Evolutionary conservation across 768 basidiomycete species (phyloP).

Genomic region (Lactarius trivialis): DNA sequence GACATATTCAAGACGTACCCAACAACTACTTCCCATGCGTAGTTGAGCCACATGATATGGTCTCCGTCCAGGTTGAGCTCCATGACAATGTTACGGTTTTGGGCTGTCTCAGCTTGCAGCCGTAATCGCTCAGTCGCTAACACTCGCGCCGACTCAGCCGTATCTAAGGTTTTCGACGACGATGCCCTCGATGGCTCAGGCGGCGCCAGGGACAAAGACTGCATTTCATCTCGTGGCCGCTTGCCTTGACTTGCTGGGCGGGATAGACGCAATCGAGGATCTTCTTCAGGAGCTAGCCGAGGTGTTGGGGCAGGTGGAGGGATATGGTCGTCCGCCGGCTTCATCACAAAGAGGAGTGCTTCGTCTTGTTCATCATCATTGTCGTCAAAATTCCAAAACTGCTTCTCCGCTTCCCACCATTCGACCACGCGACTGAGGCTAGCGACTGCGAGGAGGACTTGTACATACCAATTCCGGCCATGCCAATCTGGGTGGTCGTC

Average conservation of each 20-base stretch:
- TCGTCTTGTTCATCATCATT: conserved; percentile 87
- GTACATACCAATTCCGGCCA: conserved; percentile 96
- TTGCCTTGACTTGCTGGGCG: conserved; percentile 46
- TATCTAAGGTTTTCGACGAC: conserved; percentile 49
- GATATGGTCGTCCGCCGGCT: conserved; percentile 63
- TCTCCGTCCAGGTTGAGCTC: conserved; percentile 93
- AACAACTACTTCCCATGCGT: conserved; percentile 89
- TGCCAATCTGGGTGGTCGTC: conserved; percentile 98
- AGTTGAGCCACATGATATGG: conserved; percentile 92
- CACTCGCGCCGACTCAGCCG: conserved; percentile 71
- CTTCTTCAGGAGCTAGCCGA: conserved; percentile 47
- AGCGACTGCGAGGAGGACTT: conserved; percentile 90
- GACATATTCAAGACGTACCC: conserved; percentile 48
- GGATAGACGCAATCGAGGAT: conserved; percentile 42
- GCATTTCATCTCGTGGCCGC: conserved; percentile 45
- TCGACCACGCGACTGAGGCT: conserved; percentile 94
- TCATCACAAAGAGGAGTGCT: conserved; percentile 88
- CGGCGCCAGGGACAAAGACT: conserved; percentile 23
- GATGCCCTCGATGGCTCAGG: conserved; percentile 25
- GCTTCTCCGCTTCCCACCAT: conserved; percentile 99
- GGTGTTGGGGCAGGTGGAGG: conserved; percentile 35
- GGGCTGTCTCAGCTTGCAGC: conserved; percentile 88
- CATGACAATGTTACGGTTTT: conserved; percentile 93
- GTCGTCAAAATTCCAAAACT: conserved; percentile 99
- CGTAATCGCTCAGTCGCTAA: conserved; percentile 83